Evolutionary conservation across 805 yeast species (phyloP).

Genomic region (Wickerhamiella kazuoi): DNA sequence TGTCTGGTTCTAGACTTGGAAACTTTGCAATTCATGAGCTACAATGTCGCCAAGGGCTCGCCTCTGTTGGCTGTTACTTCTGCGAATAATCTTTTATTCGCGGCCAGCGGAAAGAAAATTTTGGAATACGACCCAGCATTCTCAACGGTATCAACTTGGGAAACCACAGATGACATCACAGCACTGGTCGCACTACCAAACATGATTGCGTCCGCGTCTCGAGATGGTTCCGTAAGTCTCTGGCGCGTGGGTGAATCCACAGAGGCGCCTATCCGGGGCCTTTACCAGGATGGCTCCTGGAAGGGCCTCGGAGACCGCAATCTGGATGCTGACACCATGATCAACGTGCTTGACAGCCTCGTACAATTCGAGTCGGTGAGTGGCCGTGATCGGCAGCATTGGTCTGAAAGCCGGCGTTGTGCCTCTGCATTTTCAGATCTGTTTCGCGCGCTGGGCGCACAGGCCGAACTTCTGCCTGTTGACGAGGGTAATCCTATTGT

Average conservation of each 20-base stretch:
- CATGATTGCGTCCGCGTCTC: slow-evolving; percentile 14
- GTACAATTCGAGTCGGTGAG: slow-evolving; percentile 66
- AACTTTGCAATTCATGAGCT: slow-evolving; percentile 46
- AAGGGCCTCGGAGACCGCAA: neutral
- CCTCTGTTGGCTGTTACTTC: slow-evolving; percentile 44
- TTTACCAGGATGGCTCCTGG: slow-evolving; percentile 2
- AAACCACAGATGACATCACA: slow-evolving; percentile 11
- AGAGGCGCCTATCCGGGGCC: neutral
- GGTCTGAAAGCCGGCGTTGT: slow-evolving; percentile 73
- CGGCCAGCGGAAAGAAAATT: slow-evolving; percentile 37
- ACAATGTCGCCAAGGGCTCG: slow-evolving; percentile 8
- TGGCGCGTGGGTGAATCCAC: slow-evolving; percentile 37
- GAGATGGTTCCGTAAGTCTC: slow-evolving; percentile 45
- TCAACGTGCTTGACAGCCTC: slow-evolving; percentile 41
- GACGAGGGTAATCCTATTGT: slow-evolving; percentile 73
- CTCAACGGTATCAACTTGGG: slow-evolving; percentile 22
- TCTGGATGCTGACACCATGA: slow-evolving; percentile 42
- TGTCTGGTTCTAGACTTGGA: slow-evolving; percentile 77
- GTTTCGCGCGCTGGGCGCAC: slow-evolving; percentile 45
- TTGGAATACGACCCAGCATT: slow-evolving; percentile 35
- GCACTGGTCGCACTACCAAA: slow-evolving; percentile 9
- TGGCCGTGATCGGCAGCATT: slow-evolving; percentile 43
- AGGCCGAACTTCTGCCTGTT: slow-evolving; percentile 52
- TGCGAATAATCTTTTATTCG: slow-evolving; percentile 39
- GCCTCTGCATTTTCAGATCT: slow-evolving; percentile 55